Conservation (phyloP, 129 eudicot species). For the Pseudognaphalium luteoalbum region DNA sequence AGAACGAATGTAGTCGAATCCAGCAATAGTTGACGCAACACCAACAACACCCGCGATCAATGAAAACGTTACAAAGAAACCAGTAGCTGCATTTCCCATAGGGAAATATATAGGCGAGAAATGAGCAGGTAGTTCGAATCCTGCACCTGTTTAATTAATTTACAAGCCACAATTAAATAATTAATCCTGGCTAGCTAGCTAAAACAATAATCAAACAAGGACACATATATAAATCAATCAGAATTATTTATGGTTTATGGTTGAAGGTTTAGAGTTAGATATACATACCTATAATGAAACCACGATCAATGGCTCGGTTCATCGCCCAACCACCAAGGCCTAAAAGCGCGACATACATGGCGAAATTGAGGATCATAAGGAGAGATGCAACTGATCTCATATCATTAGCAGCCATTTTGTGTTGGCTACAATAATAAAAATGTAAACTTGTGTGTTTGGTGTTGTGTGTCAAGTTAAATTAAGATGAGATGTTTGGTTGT, state of each 20-base stretch:
- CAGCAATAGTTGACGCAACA: conserved; percentile 60
- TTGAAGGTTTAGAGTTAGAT: conserved; percentile 2
- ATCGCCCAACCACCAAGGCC: conserved; percentile 90
- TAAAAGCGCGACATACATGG: conserved; percentile 70
- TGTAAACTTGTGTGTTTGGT: not conserved
- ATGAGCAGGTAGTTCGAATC: conserved; percentile 66
- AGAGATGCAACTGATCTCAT: conserved; percentile 54
- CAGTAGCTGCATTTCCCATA: conserved; percentile 91
- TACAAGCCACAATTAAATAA: not conserved
- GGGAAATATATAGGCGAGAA: conserved; percentile 92
- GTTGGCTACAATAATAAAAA: conserved; percentile 22
- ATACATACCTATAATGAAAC: conserved; percentile 70
- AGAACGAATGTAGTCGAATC: conserved; percentile 53
- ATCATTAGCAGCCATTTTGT: conserved; percentile 60
- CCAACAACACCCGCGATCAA: conserved; percentile 90
- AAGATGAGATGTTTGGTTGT: conserved; percentile 7
- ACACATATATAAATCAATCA: too few relatives aligned
- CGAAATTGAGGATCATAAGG: conserved; percentile 77
- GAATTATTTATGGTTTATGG: too few relatives aligned
- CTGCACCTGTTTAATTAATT: conserved; percentile 55
- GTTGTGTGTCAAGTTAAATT: not conserved
- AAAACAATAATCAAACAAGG: not conserved
- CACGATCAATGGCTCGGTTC: conserved; percentile 71
- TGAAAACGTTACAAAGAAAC: conserved; percentile 71
- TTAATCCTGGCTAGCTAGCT: too few relatives aligned